Percentiles rank a stretch among this genome's conserved stretches.
Evolutionary conservation across 2,329 filamentous ascomycete species (phyloP).

Genomic region (Aspergillus arachidicola): DNA sequence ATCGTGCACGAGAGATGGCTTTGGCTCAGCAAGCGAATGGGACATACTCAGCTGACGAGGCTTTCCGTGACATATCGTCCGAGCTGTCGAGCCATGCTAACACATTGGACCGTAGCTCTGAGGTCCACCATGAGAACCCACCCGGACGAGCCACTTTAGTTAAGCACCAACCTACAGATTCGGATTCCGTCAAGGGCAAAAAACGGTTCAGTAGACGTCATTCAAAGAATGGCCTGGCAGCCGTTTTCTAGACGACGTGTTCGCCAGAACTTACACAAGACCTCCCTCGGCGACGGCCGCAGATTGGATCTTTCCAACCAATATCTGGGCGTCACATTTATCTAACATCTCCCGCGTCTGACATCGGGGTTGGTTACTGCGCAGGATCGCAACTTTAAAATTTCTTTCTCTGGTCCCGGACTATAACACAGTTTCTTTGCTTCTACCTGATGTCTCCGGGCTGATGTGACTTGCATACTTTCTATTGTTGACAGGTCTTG

Average conservation of each 20-base stretch:
- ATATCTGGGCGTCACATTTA: not conserved
- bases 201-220: conserved; percentile 86
- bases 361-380: conserved; percentile 12
- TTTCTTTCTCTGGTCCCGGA: conserved; percentile 13
- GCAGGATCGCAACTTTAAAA: conserved; percentile 18
- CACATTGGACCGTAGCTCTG: conserved; percentile 45
- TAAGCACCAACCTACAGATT: conserved; percentile 49
- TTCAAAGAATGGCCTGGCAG: conserved; percentile 89
- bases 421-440: conserved; percentile 17
- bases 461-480: conserved; percentile 21
- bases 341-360: not conserved
- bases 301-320: not conserved
- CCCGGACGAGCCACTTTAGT: conserved; percentile 48
- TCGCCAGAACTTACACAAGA: not conserved
- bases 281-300: not conserved
- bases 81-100: conserved; percentile 68
- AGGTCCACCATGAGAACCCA: conserved; percentile 39
- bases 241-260: conserved; percentile 66
- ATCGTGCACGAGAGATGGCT: conserved; percentile 83
- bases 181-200: conserved; percentile 59
- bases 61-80: conserved; percentile 69
- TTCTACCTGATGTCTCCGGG: conserved; percentile 22
- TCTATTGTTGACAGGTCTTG: conserved; percentile 18
- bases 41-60: conserved; percentile 67
- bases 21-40: conserved; percentile 69